Evolutionary conservation across 805 yeast species (phyloP).

Genomic region (Blastobotrys attinorum): DNA sequence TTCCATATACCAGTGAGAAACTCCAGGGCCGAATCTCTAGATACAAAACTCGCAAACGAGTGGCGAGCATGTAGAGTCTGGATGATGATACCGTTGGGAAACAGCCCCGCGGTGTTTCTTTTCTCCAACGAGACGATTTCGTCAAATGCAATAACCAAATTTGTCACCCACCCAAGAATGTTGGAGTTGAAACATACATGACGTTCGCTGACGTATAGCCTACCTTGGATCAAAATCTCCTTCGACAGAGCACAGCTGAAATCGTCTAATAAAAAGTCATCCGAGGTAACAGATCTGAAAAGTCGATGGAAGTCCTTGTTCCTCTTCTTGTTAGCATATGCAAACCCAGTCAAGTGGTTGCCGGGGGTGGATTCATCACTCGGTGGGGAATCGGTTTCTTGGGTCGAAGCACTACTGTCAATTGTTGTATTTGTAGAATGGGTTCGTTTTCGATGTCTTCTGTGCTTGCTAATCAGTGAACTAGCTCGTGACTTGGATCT

Average conservation of each 20-base stretch:
- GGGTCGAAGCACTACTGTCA: background rate
- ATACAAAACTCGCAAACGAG: conserved; percentile 78
- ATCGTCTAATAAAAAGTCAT: conserved; percentile 75
- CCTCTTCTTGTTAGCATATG: conserved; percentile 33
- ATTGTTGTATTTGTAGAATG: background rate
- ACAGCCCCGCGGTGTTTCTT: conserved; percentile 77
- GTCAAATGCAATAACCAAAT: conserved; percentile 57
- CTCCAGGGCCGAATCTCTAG: conserved; percentile 70
- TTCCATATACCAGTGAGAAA: conserved; percentile 68
- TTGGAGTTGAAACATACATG: conserved; percentile 81
- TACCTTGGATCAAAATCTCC: conserved; percentile 82
- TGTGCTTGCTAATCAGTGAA: background rate
- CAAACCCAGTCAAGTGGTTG: conserved; percentile 16
- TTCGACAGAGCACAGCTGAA: conserved; percentile 84
- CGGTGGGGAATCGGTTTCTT: background rate
- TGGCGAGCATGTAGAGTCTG: conserved; percentile 58
- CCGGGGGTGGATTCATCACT: background rate
- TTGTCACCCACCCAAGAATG: conserved; percentile 86
- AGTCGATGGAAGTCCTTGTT: conserved; percentile 70
- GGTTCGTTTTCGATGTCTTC: background rate
- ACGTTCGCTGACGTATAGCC: conserved; percentile 70
- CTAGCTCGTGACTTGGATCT: conserved; percentile 1
- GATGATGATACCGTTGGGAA: conserved; percentile 80
- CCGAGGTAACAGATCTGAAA: conserved; percentile 58
- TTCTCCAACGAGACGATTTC: conserved; percentile 73